These are phyloP conservation scores for Calophaca sinica DNA, from an alignment of 306 rosid species.

Conservation along the genomic window DNA sequence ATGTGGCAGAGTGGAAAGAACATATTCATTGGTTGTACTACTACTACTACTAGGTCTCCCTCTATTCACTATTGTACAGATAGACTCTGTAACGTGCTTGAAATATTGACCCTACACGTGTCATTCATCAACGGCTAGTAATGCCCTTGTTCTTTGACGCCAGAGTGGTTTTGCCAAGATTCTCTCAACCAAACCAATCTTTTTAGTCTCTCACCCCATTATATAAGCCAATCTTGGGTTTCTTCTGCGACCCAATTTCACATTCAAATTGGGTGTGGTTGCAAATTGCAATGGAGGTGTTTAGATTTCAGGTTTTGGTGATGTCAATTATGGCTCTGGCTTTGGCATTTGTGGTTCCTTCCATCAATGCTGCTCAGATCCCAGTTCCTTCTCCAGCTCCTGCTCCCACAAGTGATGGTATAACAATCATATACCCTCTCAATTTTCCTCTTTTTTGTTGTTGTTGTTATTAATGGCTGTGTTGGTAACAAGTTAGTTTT, in stretches of 20 bases:
- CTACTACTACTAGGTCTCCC: conserved; percentile 43
- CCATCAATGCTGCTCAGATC: conserved; percentile 66
- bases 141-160: conserved; percentile 21
- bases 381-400: conserved; percentile 73
- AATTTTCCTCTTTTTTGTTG: not conserved
- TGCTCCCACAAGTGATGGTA: conserved; percentile 77
- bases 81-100: conserved; percentile 55
- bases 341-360: conserved; percentile 53
- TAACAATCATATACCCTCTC: not conserved
- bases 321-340: conserved; percentile 52
- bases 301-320: conserved; percentile 53
- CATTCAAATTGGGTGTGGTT: not conserved
- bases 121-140: conserved; percentile 42
- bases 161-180: conserved; percentile 56
- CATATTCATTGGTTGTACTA: conserved; percentile 21
- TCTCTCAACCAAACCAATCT: conserved; percentile 44
- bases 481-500: too few species aligned
- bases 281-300: conserved; percentile 55
- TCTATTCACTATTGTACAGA: conserved; percentile 45
- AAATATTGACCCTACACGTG: conserved; percentile 49
- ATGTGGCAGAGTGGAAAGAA: conserved; percentile 23
- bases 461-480: not conserved
- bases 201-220: not conserved
- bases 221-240: conserved; percentile 4
- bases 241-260: not conserved